These are phyloP conservation scores for Arxiozyma telluris DNA, from an alignment of 1,139 yeast species.

Conservation along the genomic window DNA sequence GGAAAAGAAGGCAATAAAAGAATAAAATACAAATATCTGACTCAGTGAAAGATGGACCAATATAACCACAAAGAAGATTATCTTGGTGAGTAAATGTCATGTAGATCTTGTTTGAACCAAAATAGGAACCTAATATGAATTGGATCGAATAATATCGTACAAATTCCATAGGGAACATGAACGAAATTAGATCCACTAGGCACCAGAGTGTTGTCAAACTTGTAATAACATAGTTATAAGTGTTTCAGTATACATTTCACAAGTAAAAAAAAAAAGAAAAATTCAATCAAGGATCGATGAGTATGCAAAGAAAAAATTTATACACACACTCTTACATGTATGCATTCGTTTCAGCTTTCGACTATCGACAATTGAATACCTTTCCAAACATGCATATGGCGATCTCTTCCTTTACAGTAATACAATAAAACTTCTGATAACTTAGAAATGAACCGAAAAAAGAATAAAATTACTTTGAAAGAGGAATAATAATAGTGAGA, in stretches of 20 bases:
- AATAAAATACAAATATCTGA: constrained; percentile 33
- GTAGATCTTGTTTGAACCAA: constrained; percentile 83
- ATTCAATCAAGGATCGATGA: not conserved
- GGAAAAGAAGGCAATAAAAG: not conserved
- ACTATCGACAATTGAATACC: not conserved
- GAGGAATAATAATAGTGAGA: not conserved
- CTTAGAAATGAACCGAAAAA: not conserved
- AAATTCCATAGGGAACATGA: not conserved
- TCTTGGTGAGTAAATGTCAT: constrained; percentile 69
- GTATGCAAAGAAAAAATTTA: not conserved
- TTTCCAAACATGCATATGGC: too few species aligned
- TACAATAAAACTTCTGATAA: not conserved
- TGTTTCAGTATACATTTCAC: too few species aligned
- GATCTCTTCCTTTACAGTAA: not conserved
- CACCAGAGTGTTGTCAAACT: constrained; percentile 94
- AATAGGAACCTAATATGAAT: constrained; percentile 75
- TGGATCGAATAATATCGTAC: not conserved
- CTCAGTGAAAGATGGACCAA: constrained; percentile 63
- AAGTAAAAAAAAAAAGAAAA: not conserved
- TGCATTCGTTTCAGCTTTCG: not conserved
- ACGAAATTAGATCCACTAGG: constrained; percentile 37
- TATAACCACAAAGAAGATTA: constrained; percentile 36
- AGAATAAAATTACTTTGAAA: not conserved
- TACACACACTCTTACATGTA: not conserved
- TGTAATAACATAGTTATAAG: not conserved